Conservation (phyloP, 176 grass and related monocot genomes). For the Bothriochloa decipiens region DNA sequence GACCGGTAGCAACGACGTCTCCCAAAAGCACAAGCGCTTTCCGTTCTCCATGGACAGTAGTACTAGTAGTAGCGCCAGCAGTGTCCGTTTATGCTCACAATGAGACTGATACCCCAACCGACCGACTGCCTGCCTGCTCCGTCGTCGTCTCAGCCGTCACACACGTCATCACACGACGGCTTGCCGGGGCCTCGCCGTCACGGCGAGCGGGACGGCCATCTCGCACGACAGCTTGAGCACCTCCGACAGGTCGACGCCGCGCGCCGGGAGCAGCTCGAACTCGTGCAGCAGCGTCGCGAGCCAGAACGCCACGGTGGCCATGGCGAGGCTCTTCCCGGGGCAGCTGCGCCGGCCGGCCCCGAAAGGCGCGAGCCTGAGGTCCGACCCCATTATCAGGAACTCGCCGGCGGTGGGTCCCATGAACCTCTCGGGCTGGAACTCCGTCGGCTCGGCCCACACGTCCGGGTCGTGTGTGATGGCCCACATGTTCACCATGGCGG, state of each 20-base stretch:
- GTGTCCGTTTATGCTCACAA: background rate
- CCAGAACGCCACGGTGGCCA: slow-evolving; percentile 82
- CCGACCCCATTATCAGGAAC: slow-evolving; percentile 57
- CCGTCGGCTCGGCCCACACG: slow-evolving; percentile 58
- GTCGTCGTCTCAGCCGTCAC: background rate
- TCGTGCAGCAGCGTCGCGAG: slow-evolving; percentile 79
- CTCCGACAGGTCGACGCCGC: slow-evolving; percentile 59
- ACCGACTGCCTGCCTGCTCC: background rate
- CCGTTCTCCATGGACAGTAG: background rate
- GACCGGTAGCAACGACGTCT: slow-evolving; percentile 10
- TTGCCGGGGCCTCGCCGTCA: slow-evolving; percentile 33
- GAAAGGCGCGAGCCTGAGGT: slow-evolving; percentile 82
- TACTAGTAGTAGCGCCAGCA: background rate
- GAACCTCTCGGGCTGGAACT: slow-evolving; percentile 70
- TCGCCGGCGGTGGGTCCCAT: background rate
- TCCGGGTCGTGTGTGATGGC: slow-evolving; percentile 76
- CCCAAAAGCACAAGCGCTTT: background rate
- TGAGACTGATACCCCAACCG: background rate
- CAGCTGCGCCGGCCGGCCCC: slow-evolving; percentile 76
- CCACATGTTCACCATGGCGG: slow-evolving; percentile 99
- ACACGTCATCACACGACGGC: background rate
- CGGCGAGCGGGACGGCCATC: slow-evolving; percentile 69
- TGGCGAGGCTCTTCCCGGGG: slow-evolving; percentile 81
- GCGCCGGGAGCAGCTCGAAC: slow-evolving; percentile 46
- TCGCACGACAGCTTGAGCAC: slow-evolving; percentile 86